Base-by-base conservation (phyloP, 2,329 filamentous ascomycete species). In the Epichloe baconii region DNA sequence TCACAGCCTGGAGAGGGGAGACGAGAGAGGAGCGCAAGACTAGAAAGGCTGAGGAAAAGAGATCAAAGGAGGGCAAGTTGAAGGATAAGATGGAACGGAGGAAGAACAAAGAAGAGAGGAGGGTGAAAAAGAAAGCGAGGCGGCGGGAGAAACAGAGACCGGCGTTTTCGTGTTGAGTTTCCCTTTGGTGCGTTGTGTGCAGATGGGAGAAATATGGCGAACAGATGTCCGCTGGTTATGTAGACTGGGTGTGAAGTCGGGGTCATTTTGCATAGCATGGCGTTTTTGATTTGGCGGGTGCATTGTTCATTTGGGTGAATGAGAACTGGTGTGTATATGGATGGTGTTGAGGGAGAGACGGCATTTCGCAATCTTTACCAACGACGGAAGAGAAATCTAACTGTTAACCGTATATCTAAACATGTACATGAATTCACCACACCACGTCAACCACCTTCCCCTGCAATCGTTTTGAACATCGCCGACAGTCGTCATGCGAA, bases 1-100 rank as follows among this genome's bases (percentile, higher is more conserved):
- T 5, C 40, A 6, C 47, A 1, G 19, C 11, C 26, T 7, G 17
- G n/a, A 5, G 6, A 26, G 6, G 19, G 12, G 50, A 71, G 60
- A 70, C 67, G 3, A 76, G 71, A 61, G 70, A 71, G 55, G 70
- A 72, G 44, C 66, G 67, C 54, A 64, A 62, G 56, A 64, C 61
- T 47, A 65, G 63, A 43, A 66, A 60, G 46, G 66, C 66, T 45
- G 64, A 62, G 17, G 68, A 62, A 56, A 55, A 55, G 49, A 57
- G 59, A 55, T 54, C 57, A 7, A 66, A 66, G 44, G 61, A 62
- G 36, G 58, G 58, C 19, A 58, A 61, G 10, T 59, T 55, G 3
- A 45, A 49, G 26, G 55, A 54, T 21, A 62, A 56, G 51, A 55
- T 56, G 8, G 56, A 56, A 2, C 50, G 40, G 23, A 57, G 55